Conservation (phyloP, 2,329 filamentous ascomycete species). For the Raffaelea ambrosiae region DNA sequence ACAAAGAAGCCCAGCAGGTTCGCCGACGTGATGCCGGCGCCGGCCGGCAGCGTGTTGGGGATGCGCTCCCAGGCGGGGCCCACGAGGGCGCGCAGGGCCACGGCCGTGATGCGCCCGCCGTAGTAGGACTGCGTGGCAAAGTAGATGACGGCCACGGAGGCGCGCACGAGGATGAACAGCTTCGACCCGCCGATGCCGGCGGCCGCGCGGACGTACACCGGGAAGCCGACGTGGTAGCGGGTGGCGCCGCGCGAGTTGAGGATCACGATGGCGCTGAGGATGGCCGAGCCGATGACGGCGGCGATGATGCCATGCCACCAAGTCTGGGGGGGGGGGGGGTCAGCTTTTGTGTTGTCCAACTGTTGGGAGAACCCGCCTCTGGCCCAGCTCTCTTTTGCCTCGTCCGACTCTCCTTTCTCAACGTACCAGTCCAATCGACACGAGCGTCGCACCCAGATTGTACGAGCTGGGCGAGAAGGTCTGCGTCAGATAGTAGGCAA, state of each 20-base stretch:
- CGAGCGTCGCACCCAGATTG: too few species aligned
- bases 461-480: too few species aligned
- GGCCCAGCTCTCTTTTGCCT: background rate
- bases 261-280: slow-evolving; percentile 23
- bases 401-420: too few species aligned
- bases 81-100: too few species aligned
- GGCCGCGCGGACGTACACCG: slow-evolving; percentile 23
- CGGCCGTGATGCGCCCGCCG: too few species aligned
- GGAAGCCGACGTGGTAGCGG: slow-evolving; percentile 24
- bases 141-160: too few species aligned
- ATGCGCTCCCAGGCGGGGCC: too few species aligned
- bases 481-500: too few species aligned
- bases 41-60: slow-evolving; percentile 20
- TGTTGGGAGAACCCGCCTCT: slow-evolving; percentile 18
- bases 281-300: slow-evolving; percentile 19
- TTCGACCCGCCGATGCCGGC: slow-evolving; percentile 27
- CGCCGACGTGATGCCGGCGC: slow-evolving; percentile 25
- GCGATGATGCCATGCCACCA: slow-evolving; percentile 25
- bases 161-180: slow-evolving; percentile 26
- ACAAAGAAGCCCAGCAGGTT: slow-evolving; percentile 26
- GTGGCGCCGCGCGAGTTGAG: slow-evolving; percentile 24
- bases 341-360: slow-evolving; percentile 15
- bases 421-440: too few species aligned
- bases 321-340: background rate
- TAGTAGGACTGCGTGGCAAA: too few species aligned